These are phyloP conservation scores for Colletotrichum eleusines DNA, from an alignment of 2,329 filamentous ascomycete genomes.

Conservation along the genomic window DNA sequence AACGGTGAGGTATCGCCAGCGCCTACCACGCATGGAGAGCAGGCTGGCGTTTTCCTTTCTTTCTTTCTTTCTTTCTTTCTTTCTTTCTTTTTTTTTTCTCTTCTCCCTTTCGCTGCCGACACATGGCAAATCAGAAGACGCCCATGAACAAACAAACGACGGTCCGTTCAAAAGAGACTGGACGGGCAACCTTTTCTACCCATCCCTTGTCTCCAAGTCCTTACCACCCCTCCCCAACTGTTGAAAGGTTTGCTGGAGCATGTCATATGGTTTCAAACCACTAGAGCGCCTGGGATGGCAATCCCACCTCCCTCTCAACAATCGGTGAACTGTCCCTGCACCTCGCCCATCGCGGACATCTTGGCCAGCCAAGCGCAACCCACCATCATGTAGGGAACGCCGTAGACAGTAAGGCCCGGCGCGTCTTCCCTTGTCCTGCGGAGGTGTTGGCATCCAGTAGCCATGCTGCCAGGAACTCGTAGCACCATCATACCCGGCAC, in stretches of 20 bases:
- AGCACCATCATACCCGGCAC: neutral
- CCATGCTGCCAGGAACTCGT: neutral
- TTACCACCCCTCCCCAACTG: neutral
- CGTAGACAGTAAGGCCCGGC: neutral
- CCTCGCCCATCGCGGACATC: neutral
- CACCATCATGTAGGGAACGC: conserved; percentile 9
- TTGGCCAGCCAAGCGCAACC: conserved; percentile 8
- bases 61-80: neutral
- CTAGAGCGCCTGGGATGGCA: neutral
- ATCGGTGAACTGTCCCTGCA: conserved; percentile 3
- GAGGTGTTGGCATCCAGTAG: neutral
- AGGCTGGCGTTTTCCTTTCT: neutral
- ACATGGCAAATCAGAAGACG: neutral
- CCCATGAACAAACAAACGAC: no score
- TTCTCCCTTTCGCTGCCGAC: neutral
- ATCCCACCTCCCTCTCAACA: neutral
- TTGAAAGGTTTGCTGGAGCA: neutral
- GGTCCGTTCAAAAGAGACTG: no score
- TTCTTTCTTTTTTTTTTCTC: no score
- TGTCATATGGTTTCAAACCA: neutral
- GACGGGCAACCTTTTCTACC: neutral
- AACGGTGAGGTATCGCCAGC: neutral
- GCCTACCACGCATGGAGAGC: neutral
- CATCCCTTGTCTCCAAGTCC: neutral
- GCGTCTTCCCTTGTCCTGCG: neutral